Percentiles rank a stretch among this genome's conserved stretches.
Evolutionary conservation across 495 filamentous ascomycete genomes (phyloP).

Genomic region (Hyaloscypha variabilis): DNA sequence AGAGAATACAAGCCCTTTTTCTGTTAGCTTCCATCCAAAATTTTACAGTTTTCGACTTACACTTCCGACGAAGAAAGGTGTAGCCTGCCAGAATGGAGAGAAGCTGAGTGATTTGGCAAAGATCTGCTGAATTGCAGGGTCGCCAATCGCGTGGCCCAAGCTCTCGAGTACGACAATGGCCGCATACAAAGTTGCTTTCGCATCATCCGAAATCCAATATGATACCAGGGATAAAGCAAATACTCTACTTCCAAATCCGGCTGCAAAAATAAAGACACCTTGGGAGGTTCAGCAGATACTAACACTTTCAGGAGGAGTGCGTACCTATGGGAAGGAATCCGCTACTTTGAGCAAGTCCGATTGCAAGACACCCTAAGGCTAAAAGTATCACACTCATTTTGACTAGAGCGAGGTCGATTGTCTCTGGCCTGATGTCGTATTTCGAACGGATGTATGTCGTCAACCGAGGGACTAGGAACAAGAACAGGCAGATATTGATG

Average conservation of each 20-base stretch:
- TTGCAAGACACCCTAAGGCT: conserved; percentile 23
- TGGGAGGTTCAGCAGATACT: background rate
- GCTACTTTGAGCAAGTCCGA: conserved; percentile 18
- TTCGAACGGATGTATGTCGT: conserved; percentile 14
- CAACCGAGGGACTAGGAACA: conserved; percentile 25
- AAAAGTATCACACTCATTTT: conserved; percentile 20
- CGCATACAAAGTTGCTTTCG: conserved; percentile 30
- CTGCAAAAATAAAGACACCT: conserved; percentile 29
- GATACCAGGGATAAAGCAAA: conserved; percentile 28
- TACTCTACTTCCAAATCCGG: conserved; percentile 30
- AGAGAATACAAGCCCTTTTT: conserved; percentile 18
- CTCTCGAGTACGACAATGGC: conserved; percentile 28
- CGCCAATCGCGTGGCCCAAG: conserved; percentile 30
- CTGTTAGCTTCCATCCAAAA: conserved; percentile 2
- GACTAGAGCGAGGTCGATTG: conserved; percentile 26
- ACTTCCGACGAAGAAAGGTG: conserved; percentile 31
- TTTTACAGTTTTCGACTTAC: conserved; percentile 18
- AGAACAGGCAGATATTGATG: conserved; percentile 31
- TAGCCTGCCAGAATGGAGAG: conserved; percentile 22
- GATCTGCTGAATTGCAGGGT: conserved; percentile 28
- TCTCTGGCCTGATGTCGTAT: conserved; percentile 22
- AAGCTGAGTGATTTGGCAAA: conserved; percentile 23
- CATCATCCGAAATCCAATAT: conserved; percentile 29
- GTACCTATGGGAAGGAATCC: conserved; percentile 24
- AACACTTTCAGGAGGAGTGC: background rate